These are phyloP conservation scores for Orbilia brochopaga DNA, from an alignment of 2,329 filamentous ascomycete species.

Conservation along the genomic window DNA sequence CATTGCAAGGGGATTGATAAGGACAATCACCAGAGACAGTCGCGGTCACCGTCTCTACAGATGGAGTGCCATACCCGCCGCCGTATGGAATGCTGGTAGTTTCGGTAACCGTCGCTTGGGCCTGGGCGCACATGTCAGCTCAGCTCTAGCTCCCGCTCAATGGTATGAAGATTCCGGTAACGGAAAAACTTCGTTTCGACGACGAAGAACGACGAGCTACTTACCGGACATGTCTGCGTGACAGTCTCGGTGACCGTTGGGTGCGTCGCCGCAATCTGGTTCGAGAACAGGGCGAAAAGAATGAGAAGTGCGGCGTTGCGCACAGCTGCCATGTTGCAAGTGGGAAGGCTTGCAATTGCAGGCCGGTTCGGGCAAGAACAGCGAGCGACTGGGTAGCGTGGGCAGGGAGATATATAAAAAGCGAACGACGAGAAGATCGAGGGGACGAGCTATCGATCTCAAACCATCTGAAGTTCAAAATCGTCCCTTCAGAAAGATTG, in stretches of 20 bases:
- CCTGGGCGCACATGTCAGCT: not conserved
- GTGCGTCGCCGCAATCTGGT: conserved; percentile 13
- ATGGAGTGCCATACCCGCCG: not conserved
- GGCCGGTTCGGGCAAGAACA: conserved; percentile 38
- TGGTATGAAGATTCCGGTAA: not conserved
- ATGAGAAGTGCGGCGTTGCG: conserved; percentile 36
- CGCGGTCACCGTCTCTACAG: not conserved
- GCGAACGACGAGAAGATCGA: conserved; percentile 44
- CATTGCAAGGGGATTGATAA: not conserved
- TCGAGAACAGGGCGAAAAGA: conserved; percentile 26
- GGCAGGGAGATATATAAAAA: conserved; percentile 31
- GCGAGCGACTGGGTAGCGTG: conserved; percentile 41
- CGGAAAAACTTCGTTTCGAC: not conserved
- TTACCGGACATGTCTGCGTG: conserved; percentile 16
- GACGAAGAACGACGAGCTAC: not conserved
- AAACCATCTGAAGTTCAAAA: conserved; percentile 51
- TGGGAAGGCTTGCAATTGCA: conserved; percentile 22
- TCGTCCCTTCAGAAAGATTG: conserved; percentile 49
- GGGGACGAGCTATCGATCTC: conserved; percentile 33
- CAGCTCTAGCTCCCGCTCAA: not conserved
- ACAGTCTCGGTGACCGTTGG: conserved; percentile 5
- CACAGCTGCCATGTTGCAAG: conserved; percentile 41
- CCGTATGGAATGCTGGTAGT: conserved; percentile 3
- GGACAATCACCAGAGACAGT: no score
- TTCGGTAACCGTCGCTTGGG: conserved; percentile 13